phyloP scores from a whole-genome alignment of 305 asterid species.

The Fraxinus sp. region DNA sequence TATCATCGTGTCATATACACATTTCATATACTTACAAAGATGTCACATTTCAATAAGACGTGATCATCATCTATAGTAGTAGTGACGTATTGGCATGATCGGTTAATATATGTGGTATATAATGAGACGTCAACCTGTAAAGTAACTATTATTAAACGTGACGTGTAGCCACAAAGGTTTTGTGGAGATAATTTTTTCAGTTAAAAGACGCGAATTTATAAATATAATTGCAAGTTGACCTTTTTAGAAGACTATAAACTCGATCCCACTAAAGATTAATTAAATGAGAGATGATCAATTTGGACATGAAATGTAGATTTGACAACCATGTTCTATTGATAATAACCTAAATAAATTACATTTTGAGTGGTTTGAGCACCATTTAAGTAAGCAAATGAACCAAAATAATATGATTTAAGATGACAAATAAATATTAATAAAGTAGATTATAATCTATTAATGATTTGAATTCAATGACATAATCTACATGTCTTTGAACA shows the following conservation, averaged over 20 bases:
- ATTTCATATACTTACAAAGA: not conserved
- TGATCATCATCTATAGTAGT: not conserved
- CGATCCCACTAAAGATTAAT: not conserved
- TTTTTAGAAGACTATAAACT: not conserved
- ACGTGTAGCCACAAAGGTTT: not conserved
- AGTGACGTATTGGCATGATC: not conserved
- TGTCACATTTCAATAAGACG: no score
- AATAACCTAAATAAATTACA: conserved; percentile 9
- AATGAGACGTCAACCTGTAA: not conserved
- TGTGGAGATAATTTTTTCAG: not conserved
- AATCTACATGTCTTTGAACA: conserved; percentile 37
- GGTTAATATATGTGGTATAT: not conserved
- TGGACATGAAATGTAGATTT: not conserved
- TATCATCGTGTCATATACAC: not conserved
- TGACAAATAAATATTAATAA: not conserved
- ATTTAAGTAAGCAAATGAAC: conserved; percentile 6
- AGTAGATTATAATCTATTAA: conserved; percentile 28
- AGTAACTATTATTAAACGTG: not conserved
- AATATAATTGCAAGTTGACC: not conserved
- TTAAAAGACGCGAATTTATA: not conserved
- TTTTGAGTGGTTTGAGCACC: conserved; percentile 14
- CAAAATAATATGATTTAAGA: not conserved
- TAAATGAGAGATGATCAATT: no score
- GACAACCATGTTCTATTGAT: conserved; percentile 24
- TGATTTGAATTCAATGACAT: conserved; percentile 37